A percentile compares a stretch with the other conserved stretches of the same genome.
These are phyloP conservation scores for Schwanniomyces occidentalis DNA, from an alignment of 805 yeast genomes.

Conservation along the genomic window DNA sequence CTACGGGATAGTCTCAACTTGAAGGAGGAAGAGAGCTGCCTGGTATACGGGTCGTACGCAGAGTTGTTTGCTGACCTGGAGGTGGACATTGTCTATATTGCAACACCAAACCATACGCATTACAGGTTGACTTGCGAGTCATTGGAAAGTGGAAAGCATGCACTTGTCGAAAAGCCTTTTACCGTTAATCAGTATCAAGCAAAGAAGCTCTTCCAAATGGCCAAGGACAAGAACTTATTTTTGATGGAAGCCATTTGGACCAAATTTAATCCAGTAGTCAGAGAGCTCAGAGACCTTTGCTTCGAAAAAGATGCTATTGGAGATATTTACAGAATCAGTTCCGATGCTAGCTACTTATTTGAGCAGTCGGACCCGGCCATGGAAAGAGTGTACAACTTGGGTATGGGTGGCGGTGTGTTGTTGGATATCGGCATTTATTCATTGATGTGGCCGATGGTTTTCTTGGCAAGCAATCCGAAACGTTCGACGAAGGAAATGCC, in stretches of 20 bases:
- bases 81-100: conserved; percentile 53
- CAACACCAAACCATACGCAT: conserved; percentile 56
- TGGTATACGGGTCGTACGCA: too few species aligned
- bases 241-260: conserved; percentile 66
- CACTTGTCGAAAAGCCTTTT: conserved; percentile 57
- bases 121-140: conserved; percentile 45
- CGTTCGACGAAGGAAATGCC: too few species aligned
- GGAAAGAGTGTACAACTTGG: conserved; percentile 43
- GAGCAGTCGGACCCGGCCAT: conserved; percentile 35
- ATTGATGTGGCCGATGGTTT: conserved; percentile 44
- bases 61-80: conserved; percentile 44
- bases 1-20: too few species aligned
- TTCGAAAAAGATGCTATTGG: conserved; percentile 47
- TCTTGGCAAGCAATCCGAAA: too few species aligned
- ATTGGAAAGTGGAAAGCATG: conserved; percentile 47
- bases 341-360: conserved; percentile 46
- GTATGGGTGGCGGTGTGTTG: conserved; percentile 57
- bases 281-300: conserved; percentile 33
- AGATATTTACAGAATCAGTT: conserved; percentile 41
- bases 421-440: conserved; percentile 58
- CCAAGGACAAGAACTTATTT: conserved; percentile 43
- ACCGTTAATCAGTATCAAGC: conserved; percentile 50
- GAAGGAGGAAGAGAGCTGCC: too few species aligned
- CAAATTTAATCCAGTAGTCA: conserved; percentile 49
- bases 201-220: conserved; percentile 40